A percentile compares a stretch with the other conserved stretches of the same genome.
Conservation (phyloP, 2,329 filamentous ascomycete genomes). For the Nemania sp. region DNA sequence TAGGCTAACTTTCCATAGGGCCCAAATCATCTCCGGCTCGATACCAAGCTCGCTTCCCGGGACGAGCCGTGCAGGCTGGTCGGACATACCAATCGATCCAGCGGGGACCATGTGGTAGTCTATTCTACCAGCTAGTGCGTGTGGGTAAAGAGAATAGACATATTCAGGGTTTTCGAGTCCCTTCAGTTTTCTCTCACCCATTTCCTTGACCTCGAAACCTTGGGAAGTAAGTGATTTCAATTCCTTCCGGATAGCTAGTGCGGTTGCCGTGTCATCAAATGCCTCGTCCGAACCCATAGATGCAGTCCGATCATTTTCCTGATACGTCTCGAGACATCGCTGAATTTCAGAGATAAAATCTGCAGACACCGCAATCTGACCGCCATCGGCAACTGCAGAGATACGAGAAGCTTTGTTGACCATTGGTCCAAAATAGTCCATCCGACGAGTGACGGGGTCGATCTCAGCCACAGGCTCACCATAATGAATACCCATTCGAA, state of each 20-base stretch:
- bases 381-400: constrained; percentile 92
- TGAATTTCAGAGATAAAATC: constrained; percentile 98
- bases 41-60: constrained; percentile 76
- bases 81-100: constrained; percentile 53
- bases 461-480: constrained; percentile 94
- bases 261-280: constrained; percentile 79
- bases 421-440: constrained; percentile 99
- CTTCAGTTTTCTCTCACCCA: constrained; percentile 95
- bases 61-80: constrained; percentile 71
- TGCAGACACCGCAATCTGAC: constrained; percentile 95
- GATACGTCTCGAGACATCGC: constrained; percentile 87
- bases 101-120: constrained; percentile 70
- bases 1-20: constrained; percentile 88
- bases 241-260: constrained; percentile 85
- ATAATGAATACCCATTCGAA: constrained; percentile 98
- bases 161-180: constrained; percentile 97
- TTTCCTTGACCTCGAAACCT: constrained; percentile 96
- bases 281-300: constrained; percentile 78
- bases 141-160: constrained; percentile 95
- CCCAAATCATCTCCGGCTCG: constrained; percentile 88
- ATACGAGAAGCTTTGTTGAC: constrained; percentile 97
- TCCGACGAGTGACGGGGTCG: constrained; percentile 94
- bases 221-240: constrained; percentile 87
- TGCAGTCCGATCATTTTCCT: constrained; percentile 80
- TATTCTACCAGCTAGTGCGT: constrained; percentile 84